Percentiles rank a stretch among this genome's conserved stretches.
phyloP scores from a whole-genome alignment of 75 land plant genomes.

The Cupressus sempervirens region DNA sequence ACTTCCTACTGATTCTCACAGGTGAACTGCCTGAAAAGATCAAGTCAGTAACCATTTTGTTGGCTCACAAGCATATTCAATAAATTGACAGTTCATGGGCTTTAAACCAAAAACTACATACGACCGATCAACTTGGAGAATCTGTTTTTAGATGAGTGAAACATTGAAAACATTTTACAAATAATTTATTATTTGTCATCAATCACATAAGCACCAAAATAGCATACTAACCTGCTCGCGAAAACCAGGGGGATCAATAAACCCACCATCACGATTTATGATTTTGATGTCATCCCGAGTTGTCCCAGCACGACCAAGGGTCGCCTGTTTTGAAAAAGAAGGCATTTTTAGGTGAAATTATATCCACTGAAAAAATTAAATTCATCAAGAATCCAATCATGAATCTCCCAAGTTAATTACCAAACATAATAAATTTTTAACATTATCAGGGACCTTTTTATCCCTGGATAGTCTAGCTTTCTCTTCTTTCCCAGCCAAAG shows the following conservation, averaged over 20 bases:
- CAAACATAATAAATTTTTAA: background rate
- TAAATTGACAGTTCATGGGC: no score
- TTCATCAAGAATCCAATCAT: background rate
- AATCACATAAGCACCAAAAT: background rate
- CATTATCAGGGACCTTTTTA: slow-evolving; percentile 53
- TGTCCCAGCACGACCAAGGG: slow-evolving; percentile 32
- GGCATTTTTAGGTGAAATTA: background rate
- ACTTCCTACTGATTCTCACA: background rate
- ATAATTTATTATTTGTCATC: background rate
- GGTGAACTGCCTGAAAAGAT: background rate
- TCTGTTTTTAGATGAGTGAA: background rate
- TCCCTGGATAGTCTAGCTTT: slow-evolving; percentile 59
- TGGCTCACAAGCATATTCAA: background rate
- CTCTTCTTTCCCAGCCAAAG: slow-evolving; percentile 56
- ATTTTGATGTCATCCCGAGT: slow-evolving; percentile 54
- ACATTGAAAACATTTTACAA: background rate
- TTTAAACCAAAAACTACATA: no score
- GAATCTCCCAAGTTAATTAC: background rate
- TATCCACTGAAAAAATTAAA: background rate
- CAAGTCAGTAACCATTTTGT: background rate
- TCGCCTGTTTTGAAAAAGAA: slow-evolving; percentile 26
- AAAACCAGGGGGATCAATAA: slow-evolving; percentile 68
- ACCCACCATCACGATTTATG: slow-evolving; percentile 33
- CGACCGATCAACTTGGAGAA: background rate
- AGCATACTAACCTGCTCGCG: slow-evolving; percentile 66